Evolutionary conservation across 1,284 basidiomycete species (phyloP).

Genomic region (Ganoderma multipileum): DNA sequence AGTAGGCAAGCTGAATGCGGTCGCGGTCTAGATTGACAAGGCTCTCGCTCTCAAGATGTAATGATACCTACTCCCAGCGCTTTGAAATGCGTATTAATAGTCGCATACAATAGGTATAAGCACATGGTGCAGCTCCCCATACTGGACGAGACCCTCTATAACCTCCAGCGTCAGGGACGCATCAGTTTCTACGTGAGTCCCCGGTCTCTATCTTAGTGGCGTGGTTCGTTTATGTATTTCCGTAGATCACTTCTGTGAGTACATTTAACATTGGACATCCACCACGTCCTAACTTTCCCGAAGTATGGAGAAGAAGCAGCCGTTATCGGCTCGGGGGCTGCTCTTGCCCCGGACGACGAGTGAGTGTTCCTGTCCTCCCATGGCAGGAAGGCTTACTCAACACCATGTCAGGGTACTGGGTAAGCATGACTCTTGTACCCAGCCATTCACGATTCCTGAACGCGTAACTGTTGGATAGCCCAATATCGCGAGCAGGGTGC

Average conservation of each 20-base stretch:
- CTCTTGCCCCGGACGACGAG: conserved; percentile 86
- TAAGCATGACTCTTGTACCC: conserved; percentile 37
- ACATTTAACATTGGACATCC: conserved; percentile 13
- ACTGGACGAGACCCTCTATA: conserved; percentile 89
- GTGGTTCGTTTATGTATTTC: background rate
- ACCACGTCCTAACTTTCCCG: conserved; percentile 13
- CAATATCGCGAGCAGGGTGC: conserved; percentile 93
- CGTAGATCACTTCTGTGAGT: conserved; percentile 33
- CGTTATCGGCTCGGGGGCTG: conserved; percentile 90
- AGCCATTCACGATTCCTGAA: background rate
- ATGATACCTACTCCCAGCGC: conserved; percentile 35
- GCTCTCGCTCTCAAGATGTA: conserved; percentile 76
- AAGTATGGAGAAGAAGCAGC: conserved; percentile 93
- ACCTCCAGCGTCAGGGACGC: conserved; percentile 92
- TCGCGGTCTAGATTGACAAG: conserved; percentile 65
- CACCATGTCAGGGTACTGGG: conserved; percentile 61
- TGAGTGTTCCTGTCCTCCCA: conserved; percentile 48
- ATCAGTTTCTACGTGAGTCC: conserved; percentile 89
- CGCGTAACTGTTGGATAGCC: conserved; percentile 48
- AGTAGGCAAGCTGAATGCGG: conserved; percentile 1
- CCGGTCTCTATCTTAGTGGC: conserved; percentile 1
- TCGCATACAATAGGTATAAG: conserved; percentile 61
- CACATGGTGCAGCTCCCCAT: conserved; percentile 86
- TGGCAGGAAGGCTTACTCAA: conserved; percentile 15
- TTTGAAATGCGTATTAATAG: background rate